These are phyloP conservation scores for Trichoderma hamatum DNA, from an alignment of 2,329 filamentous ascomycete genomes.

Conservation along the genomic window DNA sequence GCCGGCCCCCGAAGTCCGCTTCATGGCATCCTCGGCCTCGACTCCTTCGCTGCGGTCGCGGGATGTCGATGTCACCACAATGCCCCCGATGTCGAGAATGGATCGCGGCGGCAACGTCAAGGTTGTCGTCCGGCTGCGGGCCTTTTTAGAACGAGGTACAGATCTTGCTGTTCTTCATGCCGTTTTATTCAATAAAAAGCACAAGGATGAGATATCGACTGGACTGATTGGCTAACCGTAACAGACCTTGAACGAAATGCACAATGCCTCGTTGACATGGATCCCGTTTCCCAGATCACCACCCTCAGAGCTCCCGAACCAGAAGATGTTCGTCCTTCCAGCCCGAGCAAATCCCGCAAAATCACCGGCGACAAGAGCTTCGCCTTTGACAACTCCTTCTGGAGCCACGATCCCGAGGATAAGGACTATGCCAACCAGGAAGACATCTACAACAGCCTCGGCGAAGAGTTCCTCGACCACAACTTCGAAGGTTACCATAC, in stretches of 20 bases:
- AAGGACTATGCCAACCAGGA: slow-evolving; percentile 89
- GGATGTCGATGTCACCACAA: slow-evolving; percentile 68
- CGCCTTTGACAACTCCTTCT: slow-evolving; percentile 97
- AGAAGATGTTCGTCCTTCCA: slow-evolving; percentile 42
- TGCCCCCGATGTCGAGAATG: slow-evolving; percentile 59
- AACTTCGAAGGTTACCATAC: slow-evolving; percentile 99
- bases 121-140: slow-evolving; percentile 79
- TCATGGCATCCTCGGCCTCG: slow-evolving; percentile 69
- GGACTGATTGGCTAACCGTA: neutral
- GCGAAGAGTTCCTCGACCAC: slow-evolving; percentile 96
- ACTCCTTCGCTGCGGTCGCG: slow-evolving; percentile 76
- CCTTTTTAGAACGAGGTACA: slow-evolving; percentile 76
- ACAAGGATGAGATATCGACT: neutral
- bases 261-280: slow-evolving; percentile 88
- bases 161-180: slow-evolving; percentile 28
- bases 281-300: slow-evolving; percentile 82
- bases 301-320: slow-evolving; percentile 72
- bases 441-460: slow-evolving; percentile 90
- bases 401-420: slow-evolving; percentile 82
- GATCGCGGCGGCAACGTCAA: slow-evolving; percentile 75
- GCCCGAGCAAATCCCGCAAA: slow-evolving; percentile 66
- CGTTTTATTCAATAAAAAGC: neutral
- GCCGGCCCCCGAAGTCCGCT: slow-evolving; percentile 37
- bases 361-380: slow-evolving; percentile 86
- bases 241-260: slow-evolving; percentile 80